These are phyloP conservation scores for Hepatocystis sp. DNA, from an alignment of 169 alveolate genomes.

Conservation along the genomic window DNA sequence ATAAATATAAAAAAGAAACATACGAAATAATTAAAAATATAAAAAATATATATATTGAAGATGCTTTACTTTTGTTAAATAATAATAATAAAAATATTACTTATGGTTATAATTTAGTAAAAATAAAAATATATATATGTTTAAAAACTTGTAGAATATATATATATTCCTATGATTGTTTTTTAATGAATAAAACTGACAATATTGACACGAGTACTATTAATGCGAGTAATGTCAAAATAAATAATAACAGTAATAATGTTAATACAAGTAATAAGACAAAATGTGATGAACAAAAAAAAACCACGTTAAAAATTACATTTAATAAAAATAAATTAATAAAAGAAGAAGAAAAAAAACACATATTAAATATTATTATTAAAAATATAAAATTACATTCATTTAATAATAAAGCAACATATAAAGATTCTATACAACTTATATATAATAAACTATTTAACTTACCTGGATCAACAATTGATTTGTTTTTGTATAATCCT, in stretches of 20 bases:
- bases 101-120: constrained; percentile 22
- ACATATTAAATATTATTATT: not conserved
- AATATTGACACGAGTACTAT: constrained; percentile 2
- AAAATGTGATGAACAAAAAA: not conserved
- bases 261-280: no score
- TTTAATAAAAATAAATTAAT: not conserved
- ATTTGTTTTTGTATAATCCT: not conserved
- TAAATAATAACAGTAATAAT: not conserved
- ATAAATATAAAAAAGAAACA: not conserved
- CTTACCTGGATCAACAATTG: no score
- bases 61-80: constrained; percentile 8
- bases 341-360: not conserved
- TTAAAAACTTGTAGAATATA: not conserved
- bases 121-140: constrained; percentile 2
- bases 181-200: constrained; percentile 23
- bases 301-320: not conserved
- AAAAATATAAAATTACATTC: constrained; percentile 16
- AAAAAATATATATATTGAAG: constrained; percentile 10
- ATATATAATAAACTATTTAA: no score
- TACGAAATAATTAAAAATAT: not conserved
- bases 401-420: not conserved
- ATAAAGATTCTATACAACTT: no score
- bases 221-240: not conserved
- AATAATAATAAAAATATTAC: constrained; percentile 26
- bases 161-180: constrained; percentile 23